Evolutionary conservation across 1,284 basidiomycete species (phyloP).

Genomic region (Cryptococcus sp.): DNA sequence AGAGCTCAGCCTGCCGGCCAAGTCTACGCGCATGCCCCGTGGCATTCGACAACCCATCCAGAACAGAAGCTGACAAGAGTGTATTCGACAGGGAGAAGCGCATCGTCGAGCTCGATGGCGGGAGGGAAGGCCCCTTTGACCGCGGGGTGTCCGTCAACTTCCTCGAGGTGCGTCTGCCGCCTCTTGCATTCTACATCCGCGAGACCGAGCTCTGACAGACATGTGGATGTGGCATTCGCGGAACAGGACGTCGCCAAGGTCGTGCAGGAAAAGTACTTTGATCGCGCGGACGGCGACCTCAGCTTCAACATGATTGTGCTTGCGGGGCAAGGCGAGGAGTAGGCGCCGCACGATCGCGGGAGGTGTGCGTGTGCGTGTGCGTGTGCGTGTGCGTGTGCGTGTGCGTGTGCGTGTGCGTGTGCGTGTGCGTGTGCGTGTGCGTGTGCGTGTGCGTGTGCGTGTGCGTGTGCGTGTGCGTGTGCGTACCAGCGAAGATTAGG

Average conservation of each 20-base stretch:
- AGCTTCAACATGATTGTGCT: slow-evolving; percentile 51
- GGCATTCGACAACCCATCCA: too few species aligned
- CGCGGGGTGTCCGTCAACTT: slow-evolving; percentile 62
- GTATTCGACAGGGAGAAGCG: slow-evolving; percentile 49
- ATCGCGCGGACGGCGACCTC: slow-evolving; percentile 43
- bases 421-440: too few species aligned
- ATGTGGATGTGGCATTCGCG: not conserved
- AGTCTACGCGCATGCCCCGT: too few species aligned
- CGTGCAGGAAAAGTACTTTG: slow-evolving; percentile 64
- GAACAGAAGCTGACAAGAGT: not conserved
- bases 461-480: too few species aligned
- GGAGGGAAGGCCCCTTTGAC: slow-evolving; percentile 69
- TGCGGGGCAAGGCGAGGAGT: slow-evolving; percentile 40
- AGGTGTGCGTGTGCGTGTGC: too few species aligned
- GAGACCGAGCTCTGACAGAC: not conserved
- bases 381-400: too few species aligned
- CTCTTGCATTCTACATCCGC: not conserved
- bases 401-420: too few species aligned
- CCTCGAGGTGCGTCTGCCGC: slow-evolving; percentile 53
- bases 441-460: too few species aligned
- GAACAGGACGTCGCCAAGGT: slow-evolving; percentile 67
- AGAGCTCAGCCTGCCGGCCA: too few species aligned
- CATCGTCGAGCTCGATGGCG: slow-evolving; percentile 77
- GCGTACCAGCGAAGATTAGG: too few species aligned
- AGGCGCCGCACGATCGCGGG: not conserved